phyloP scores from a whole-genome alignment of 345 rosid species.

The Mercurialis annua region DNA sequence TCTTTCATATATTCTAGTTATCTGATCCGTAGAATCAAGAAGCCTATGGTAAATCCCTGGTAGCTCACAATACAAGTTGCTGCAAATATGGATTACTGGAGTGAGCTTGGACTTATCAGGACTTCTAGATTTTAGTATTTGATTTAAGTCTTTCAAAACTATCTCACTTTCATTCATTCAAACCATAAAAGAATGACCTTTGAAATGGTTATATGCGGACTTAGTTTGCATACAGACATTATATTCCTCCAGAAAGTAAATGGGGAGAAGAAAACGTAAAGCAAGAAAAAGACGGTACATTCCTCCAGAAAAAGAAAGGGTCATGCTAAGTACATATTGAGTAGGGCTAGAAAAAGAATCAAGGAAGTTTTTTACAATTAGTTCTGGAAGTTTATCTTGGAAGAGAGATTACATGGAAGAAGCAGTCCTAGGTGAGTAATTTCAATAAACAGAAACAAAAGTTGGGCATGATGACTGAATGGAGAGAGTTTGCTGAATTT shows the following conservation, averaged over 20 bases:
- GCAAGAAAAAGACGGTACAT: background rate
- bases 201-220: background rate
- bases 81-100: background rate
- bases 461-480: background rate
- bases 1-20: slow-evolving; percentile 8
- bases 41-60: slow-evolving; percentile 3
- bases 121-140: background rate
- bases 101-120: background rate
- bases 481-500: background rate
- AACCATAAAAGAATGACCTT: background rate
- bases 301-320: background rate
- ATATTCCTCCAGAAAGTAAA: background rate
- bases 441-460: too few species aligned
- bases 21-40: too few species aligned
- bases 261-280: background rate
- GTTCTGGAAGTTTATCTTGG: background rate
- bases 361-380: background rate
- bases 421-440: too few species aligned
- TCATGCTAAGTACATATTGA: background rate
- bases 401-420: background rate
- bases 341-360: background rate
- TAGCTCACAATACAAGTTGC: background rate
- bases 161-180: background rate
- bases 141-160: background rate
- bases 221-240: background rate